Base-by-base conservation (phyloP, 306 rosid species). In the Castanopsis chinensis region DNA sequence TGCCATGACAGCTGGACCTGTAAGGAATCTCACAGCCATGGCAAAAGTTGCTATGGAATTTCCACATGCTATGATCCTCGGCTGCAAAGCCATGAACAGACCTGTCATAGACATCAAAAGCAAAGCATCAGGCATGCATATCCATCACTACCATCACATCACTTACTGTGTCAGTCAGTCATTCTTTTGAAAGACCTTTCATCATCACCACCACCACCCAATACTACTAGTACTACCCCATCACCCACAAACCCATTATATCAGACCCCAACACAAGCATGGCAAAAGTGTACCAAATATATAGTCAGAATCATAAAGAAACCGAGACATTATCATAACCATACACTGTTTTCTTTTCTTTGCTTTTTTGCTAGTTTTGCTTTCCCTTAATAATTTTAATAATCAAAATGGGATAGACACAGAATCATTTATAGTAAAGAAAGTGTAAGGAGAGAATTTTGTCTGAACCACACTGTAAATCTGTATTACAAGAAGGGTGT, bases 1-100 rank as follows among this genome's bases (percentile, higher is more conserved):
- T 76, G 98, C 98, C 98, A 92, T 94, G 77, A 94, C 97, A 92
- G 97, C 96, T 87, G 98, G 98, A 19, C 98, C 98, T 76, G 90
- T 84, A 80, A 94, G 98, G 98, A 92, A 94, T 94, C 97, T 94
- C 87, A 94, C 96, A 17, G 90, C 94, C 98, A 94, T 94, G 0
- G 98, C 76, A 89, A 90, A 94, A 90, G 94, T 79, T 90, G 98
- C 98, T 70, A 81, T 30, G 73, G 91, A 89, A 87, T 94, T 94
- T 53, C 97, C 98, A 92, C 98, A 94, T 87, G 98, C 98, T 88
- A 94, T 94, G 82, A 94, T 92, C 93, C 88, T 90, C 52, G 98
- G 98, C 86, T 94, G 98, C 94, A 94, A 94, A 76, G 97, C 98
- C 98, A 94, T 94, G 82, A 94, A 94, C 86, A 94, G 78, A 71